Evolutionary conservation across 257 asterid genomes (phyloP).

Genomic region (Jaltomata sinuosa): DNA sequence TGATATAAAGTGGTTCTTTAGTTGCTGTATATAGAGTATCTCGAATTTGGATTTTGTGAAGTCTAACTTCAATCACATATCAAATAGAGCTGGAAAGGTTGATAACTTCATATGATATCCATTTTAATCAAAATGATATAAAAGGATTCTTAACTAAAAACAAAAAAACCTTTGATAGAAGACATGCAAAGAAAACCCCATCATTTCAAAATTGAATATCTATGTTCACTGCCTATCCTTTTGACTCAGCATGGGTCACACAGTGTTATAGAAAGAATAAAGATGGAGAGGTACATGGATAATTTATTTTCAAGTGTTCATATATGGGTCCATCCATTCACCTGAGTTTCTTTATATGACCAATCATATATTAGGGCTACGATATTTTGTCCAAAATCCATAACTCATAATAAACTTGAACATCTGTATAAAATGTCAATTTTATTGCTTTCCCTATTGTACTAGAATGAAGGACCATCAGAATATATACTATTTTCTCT

Average conservation of each 20-base stretch:
- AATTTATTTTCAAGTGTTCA: not conserved
- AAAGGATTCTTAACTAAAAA: not conserved
- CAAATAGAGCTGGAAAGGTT: not conserved
- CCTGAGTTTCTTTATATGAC: slow-evolving; percentile 4
- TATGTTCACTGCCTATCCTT: slow-evolving; percentile 30
- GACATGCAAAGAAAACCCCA: slow-evolving; percentile 3
- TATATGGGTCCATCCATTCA: slow-evolving; percentile 13
- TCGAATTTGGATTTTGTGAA: not conserved
- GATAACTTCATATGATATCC: not conserved
- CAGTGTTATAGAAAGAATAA: slow-evolving; percentile 11
- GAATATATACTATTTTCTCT: not conserved
- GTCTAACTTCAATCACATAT: not conserved
- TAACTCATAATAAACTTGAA: not conserved
- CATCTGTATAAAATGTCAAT: not conserved
- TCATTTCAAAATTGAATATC: slow-evolving; percentile 22
- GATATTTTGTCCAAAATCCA: slow-evolving; percentile 5
- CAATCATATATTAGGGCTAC: not conserved
- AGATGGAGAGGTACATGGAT: not conserved
- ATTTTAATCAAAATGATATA: not conserved
- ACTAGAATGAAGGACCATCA: not conserved
- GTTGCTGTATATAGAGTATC: not conserved
- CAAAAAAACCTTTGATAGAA: not conserved
- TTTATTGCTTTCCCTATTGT: not conserved
- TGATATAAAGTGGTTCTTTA: not conserved
- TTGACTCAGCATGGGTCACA: slow-evolving; percentile 54